These are phyloP conservation scores for Exophiala calicioides DNA, from an alignment of 2,329 filamentous ascomycete genomes.

Conservation along the genomic window DNA sequence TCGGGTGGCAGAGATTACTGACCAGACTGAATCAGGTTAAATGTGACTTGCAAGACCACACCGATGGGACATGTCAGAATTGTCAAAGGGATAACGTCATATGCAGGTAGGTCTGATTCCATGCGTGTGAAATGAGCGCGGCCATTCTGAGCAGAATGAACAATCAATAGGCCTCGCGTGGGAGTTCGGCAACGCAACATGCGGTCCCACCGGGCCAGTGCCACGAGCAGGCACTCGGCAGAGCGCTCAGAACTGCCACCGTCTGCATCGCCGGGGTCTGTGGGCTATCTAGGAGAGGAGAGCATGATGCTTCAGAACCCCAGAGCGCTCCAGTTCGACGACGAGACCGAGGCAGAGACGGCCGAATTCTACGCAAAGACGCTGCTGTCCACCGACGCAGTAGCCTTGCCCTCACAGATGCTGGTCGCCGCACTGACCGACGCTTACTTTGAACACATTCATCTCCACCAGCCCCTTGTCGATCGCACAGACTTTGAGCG, in stretches of 20 bases:
- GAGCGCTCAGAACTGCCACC: slow-evolving; percentile 5
- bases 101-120: slow-evolving; percentile 12
- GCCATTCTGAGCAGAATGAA: slow-evolving; percentile 8
- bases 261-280: slow-evolving; percentile 14
- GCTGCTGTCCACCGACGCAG: slow-evolving; percentile 11
- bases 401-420: slow-evolving; percentile 11
- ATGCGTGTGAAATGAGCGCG: slow-evolving; percentile 6
- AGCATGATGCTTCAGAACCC: slow-evolving; percentile 18
- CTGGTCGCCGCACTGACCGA: slow-evolving; percentile 13
- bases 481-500: slow-evolving; percentile 15
- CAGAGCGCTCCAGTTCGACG: slow-evolving; percentile 12
- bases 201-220: slow-evolving; percentile 1
- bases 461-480: slow-evolving; percentile 14
- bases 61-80: slow-evolving; percentile 14
- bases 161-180: slow-evolving; percentile 12
- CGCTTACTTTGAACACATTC: slow-evolving; percentile 16
- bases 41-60: slow-evolving; percentile 16
- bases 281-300: slow-evolving; percentile 20
- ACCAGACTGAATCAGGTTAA: slow-evolving; percentile 14
- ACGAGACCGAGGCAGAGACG: slow-evolving; percentile 19
- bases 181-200: slow-evolving; percentile 14
- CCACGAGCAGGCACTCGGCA: too few relatives aligned
- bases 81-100: slow-evolving; percentile 9
- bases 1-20: background rate
- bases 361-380: slow-evolving; percentile 12